These are phyloP conservation scores for Syzygium malaccense DNA, from an alignment of 441 rosid genomes.

Conservation along the genomic window DNA sequence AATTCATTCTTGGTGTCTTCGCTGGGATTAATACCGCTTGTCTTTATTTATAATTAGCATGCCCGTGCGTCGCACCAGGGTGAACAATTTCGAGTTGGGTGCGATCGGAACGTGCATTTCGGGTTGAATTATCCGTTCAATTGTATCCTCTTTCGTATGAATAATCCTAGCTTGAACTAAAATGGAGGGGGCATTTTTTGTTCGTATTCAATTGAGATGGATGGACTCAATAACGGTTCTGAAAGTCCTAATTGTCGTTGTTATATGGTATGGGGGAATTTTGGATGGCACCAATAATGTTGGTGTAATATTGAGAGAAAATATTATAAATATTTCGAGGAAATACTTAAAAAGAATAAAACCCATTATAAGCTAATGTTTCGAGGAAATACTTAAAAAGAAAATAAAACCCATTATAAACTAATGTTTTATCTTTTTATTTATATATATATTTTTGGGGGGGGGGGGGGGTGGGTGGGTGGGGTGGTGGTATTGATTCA, in stretches of 20 bases:
- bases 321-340: not conserved
- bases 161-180: not conserved
- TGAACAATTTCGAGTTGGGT: not conserved
- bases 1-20: not conserved
- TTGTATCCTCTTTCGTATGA: not conserved
- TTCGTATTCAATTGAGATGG: not conserved
- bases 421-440: too few relatives aligned
- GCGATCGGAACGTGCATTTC: not conserved
- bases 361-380: not conserved
- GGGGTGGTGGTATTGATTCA: too few relatives aligned
- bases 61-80: not conserved
- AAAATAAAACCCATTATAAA: not conserved
- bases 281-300: not conserved
- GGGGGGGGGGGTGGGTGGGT: too few relatives aligned
- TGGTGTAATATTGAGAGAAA: not conserved
- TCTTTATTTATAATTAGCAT: not conserved
- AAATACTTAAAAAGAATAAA: not conserved
- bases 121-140: not conserved
- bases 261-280: not conserved
- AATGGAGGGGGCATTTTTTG: not conserved
- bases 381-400: not conserved
- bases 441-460: too few relatives aligned
- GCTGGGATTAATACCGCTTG: not conserved
- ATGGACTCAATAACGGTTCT: not conserved
- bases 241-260: not conserved